Conservation (phyloP, 495 filamentous ascomycete genomes). For the Darksidea phi region DNA sequence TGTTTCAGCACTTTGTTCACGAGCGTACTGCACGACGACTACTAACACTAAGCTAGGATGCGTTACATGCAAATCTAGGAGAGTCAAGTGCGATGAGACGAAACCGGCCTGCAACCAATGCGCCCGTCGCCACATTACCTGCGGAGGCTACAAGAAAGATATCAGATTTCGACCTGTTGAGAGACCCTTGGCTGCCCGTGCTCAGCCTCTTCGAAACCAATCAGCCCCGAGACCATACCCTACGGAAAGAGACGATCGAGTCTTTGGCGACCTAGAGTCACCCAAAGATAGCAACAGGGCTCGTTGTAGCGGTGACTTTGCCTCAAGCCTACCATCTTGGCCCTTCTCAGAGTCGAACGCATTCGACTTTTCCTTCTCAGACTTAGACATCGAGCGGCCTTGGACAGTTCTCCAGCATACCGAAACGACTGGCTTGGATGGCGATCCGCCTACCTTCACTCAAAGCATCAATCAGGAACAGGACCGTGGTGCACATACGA, state of each 20-base stretch:
- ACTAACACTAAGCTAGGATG: constrained; percentile 54
- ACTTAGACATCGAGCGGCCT: background rate
- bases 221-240: background rate
- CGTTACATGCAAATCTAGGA: constrained; percentile 77
- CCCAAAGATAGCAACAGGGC: background rate
- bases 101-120: constrained; percentile 77
- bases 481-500: too few species aligned
- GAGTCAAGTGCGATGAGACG: constrained; percentile 78
- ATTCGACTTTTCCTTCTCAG: background rate
- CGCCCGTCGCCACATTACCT: constrained; percentile 64
- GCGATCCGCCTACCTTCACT: background rate
- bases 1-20: too few species aligned
- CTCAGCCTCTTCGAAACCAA: background rate
- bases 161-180: background rate
- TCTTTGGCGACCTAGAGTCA: background rate
- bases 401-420: background rate
- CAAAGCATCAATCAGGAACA: too few species aligned
- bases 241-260: background rate
- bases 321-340: background rate
- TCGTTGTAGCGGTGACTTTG: background rate
- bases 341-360: background rate
- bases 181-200: background rate
- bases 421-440: background rate
- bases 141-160: constrained; percentile 78
- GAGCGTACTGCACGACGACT: too few species aligned